Base-by-base conservation (phyloP, 2,329 filamentous ascomycete genomes). In the Sclerotinia subarctica region DNA sequence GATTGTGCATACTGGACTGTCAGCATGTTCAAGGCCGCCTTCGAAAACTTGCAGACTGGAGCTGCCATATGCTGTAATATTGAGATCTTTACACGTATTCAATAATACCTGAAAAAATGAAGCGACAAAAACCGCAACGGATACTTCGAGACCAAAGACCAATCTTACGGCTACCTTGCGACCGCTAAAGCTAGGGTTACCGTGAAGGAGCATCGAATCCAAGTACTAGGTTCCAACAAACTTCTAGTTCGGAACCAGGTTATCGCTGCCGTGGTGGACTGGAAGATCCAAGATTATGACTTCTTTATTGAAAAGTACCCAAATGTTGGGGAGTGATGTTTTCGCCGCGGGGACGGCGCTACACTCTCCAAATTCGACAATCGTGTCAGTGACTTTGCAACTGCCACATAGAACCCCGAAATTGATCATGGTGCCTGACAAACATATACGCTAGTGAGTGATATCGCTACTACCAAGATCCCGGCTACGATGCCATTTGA, bases 231-330 rank as follows among this genome's bases (percentile, higher is more conserved):
- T 0, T 57, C 68, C 1, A 66, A 76, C 65, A 73, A 79, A 56
- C 65, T 80, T 54, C 52, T 79, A 26, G 71, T 80, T 70, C 70
- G 72, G 35, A 77, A 76, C 60, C 63, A 72, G 53, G 78, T 78
- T 1, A 70, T 79, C 11, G 79, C 78, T 10, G 75, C 79, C 58
- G 79, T 77, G 0, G 70, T 78, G n/a, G 81, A 82, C 69, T 76
- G 73, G 58, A 74, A 73, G 17, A 74, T 79, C 15, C 78, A 82
- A 70, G 68, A 69, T 24, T 64, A n/a, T 7, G 63, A 65, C 3
- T 54, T 70, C 15, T 26, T 60, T 17, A 42, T 70, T 44, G 52
- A 51, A 5, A 67, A 29, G 8, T 78, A 76, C 51, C 78, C 79
- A 3, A 72, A 70, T 4, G 72, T 87, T 54, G 10, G 19, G 5